Evolutionary conservation across 2,329 filamentous ascomycete genomes (phyloP).

Genomic region (Diplodia scrobiculata): DNA sequence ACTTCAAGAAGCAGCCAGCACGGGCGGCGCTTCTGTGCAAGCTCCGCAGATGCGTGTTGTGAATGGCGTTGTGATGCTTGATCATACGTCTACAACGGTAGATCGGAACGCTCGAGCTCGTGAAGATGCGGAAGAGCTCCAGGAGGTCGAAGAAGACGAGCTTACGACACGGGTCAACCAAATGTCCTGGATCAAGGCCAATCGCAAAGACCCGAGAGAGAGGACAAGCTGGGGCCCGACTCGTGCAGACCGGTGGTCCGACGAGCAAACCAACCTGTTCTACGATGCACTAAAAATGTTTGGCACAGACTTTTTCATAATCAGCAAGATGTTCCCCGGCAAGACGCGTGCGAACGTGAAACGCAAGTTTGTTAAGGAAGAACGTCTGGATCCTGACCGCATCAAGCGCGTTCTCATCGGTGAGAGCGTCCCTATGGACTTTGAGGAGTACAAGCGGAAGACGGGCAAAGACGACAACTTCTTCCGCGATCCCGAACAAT

Average conservation of each 20-base stretch:
- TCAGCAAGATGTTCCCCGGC: conserved; percentile 72
- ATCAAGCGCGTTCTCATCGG: conserved; percentile 64
- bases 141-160: conserved; percentile 75
- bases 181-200: conserved; percentile 67
- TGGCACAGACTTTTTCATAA: conserved; percentile 81
- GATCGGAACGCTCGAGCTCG: conserved; percentile 67
- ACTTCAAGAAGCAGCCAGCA: conserved; percentile 31
- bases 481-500: conserved; percentile 44
- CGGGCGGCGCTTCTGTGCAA: conserved; percentile 35
- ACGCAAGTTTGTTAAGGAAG: conserved; percentile 80
- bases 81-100: conserved; percentile 67
- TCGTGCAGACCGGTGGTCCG: conserved; percentile 58
- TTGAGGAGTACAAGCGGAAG: conserved; percentile 47
- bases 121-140: conserved; percentile 56
- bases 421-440: conserved; percentile 45
- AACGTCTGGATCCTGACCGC: conserved; percentile 64
- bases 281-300: conserved; percentile 75
- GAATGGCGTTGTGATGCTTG: conserved; percentile 71
- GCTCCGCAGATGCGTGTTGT: conserved; percentile 65
- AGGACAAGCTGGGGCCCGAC: conserved; percentile 40
- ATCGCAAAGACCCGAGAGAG: conserved; percentile 51
- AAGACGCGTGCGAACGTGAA: conserved; percentile 75
- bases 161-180: conserved; percentile 72
- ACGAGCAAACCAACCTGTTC: conserved; percentile 72
- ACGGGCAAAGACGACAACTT: conserved; percentile 42